Percentiles rank a stretch among this genome's conserved stretches.
Conservation (phyloP, 768 basidiomycete species). For the Serendipita indica region DNA sequence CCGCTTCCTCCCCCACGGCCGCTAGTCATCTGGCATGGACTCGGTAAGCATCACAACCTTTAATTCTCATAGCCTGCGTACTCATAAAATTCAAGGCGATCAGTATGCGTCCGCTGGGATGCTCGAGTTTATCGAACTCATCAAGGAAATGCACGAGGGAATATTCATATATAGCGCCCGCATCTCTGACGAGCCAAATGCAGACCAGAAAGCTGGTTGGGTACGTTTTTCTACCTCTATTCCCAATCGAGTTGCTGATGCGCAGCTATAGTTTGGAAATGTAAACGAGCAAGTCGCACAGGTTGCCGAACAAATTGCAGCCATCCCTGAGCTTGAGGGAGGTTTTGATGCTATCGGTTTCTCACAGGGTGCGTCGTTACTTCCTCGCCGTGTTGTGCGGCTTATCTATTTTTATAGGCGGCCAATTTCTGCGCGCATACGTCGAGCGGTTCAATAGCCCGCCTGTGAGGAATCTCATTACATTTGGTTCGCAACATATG, state of each 20-base stretch:
- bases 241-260: constrained; percentile 11
- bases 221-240: constrained; percentile 32
- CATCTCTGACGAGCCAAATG: constrained; percentile 43
- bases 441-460: constrained; percentile 62
- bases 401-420: constrained; percentile 30
- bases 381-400: neutral
- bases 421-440: constrained; percentile 79
- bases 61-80: neutral
- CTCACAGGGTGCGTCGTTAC: constrained; percentile 50
- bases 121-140: constrained; percentile 40
- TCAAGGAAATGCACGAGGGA: constrained; percentile 52
- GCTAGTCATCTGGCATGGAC: constrained; percentile 64
- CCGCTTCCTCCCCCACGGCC: constrained; percentile 24
- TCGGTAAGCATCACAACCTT: constrained; percentile 31
- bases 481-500: constrained; percentile 81
- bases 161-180: constrained; percentile 67
- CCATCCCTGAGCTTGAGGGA: constrained; percentile 42
- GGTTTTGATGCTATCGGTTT: constrained; percentile 84
- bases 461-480: constrained; percentile 64
- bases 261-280: constrained; percentile 51
- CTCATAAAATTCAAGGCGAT: constrained; percentile 35
- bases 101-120: constrained; percentile 60
- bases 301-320: constrained; percentile 49
- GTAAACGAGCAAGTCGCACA: constrained; percentile 51
- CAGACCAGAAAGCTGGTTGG: constrained; percentile 54